Percentiles rank a stretch among this genome's conserved stretches.
These are phyloP conservation scores for Artemisia argyi DNA, from an alignment of 129 eudicot genomes.

Conservation along the genomic window DNA sequence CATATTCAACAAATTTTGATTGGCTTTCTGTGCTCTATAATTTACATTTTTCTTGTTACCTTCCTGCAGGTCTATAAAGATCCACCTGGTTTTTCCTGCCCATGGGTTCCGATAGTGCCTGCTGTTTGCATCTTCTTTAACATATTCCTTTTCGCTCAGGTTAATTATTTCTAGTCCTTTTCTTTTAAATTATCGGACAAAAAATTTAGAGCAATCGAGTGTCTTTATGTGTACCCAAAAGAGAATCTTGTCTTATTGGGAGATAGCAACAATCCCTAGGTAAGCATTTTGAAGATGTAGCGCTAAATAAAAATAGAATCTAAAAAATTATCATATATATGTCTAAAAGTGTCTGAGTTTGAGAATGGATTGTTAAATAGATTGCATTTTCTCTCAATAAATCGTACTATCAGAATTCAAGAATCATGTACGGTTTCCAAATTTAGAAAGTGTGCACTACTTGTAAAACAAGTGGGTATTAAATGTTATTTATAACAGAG, in stretches of 20 bases:
- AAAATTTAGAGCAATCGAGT: background rate
- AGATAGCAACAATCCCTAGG: background rate
- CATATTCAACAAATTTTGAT: background rate
- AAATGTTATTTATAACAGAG: background rate
- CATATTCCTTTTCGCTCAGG: constrained; percentile 96
- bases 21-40: constrained; percentile 6
- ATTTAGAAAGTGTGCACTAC: background rate
- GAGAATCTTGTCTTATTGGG: background rate
- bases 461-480: background rate
- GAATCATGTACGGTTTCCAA: background rate
- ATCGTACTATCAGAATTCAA: background rate
- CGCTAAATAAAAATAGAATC: too few relatives aligned
- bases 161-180: constrained; percentile 26
- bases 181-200: background rate
- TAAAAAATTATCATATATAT: too few relatives aligned
- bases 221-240: background rate
- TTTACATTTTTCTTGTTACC: constrained; percentile 3
- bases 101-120: constrained; percentile 90
- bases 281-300: too few relatives aligned
- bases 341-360: too few relatives aligned
- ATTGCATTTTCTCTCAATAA: background rate
- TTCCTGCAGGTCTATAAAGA: constrained; percentile 54
- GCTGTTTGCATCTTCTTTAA: constrained; percentile 80
- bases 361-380: too few relatives aligned
- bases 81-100: constrained; percentile 91